Percentiles rank a stretch among this genome's conserved stretches.
Evolutionary conservation across 2,329 filamentous ascomycete genomes (phyloP).

Genomic region (Dactylonectria estremocensis): DNA sequence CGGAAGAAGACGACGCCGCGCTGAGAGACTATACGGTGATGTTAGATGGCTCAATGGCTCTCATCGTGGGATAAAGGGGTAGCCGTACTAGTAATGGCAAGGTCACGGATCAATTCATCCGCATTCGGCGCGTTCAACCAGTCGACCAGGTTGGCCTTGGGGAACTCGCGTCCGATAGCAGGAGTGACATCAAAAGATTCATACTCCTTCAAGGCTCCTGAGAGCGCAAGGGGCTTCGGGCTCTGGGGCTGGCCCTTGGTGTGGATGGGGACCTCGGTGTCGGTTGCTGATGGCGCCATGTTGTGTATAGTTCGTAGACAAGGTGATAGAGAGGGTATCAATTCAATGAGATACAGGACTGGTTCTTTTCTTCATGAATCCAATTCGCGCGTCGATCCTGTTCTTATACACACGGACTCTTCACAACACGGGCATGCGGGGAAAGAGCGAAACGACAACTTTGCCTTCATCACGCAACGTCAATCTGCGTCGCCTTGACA

Average conservation of each 20-base stretch:
- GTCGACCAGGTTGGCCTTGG: slow-evolving; percentile 72
- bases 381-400: background rate
- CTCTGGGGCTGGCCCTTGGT: slow-evolving; percentile 43
- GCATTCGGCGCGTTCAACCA: slow-evolving; percentile 73
- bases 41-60: background rate
- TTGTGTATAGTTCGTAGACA: background rate
- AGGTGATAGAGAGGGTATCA: background rate
- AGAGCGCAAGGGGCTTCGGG: slow-evolving; percentile 62
- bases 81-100: slow-evolving; percentile 75
- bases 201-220: slow-evolving; percentile 66
- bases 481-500: slow-evolving; percentile 24
- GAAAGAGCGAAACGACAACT: background rate
- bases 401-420: background rate
- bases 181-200: slow-evolving; percentile 73
- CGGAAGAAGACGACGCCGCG: slow-evolving; percentile 81
- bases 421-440: background rate
- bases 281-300: slow-evolving; percentile 41
- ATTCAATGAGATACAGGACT: background rate
- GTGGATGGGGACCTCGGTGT: slow-evolving; percentile 30
- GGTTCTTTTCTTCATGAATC: background rate
- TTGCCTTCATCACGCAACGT: background rate
- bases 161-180: slow-evolving; percentile 73
- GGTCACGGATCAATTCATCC: slow-evolving; percentile 74
- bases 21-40: slow-evolving; percentile 68
- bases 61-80: background rate